These are phyloP conservation scores for Gnetum montanum DNA, from an alignment of 75 land plant genomes.

Conservation along the genomic window DNA sequence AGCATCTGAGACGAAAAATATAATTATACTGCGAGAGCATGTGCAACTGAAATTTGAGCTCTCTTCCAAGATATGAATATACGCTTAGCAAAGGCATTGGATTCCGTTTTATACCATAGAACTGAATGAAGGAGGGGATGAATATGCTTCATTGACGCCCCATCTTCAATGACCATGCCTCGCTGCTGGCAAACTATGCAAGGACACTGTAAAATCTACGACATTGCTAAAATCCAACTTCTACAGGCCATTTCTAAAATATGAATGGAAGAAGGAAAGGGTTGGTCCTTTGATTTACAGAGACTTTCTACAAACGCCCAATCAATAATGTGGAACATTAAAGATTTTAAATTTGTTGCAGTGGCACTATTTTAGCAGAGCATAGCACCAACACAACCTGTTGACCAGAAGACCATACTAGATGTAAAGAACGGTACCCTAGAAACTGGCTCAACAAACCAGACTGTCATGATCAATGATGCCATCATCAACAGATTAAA, in stretches of 20 bases:
- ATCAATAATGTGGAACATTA: neutral
- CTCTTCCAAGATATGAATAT: too few relatives aligned
- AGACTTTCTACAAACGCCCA: neutral
- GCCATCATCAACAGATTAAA: neutral
- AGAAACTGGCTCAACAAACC: conserved; percentile 3
- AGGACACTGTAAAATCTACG: conserved; percentile 2
- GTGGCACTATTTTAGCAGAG: conserved; percentile 1
- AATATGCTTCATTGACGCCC: too few relatives aligned
- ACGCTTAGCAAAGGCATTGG: too few relatives aligned
- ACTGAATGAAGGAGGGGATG: too few relatives aligned
- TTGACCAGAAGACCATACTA: neutral
- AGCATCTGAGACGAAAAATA: too few relatives aligned
- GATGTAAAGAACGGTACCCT: neutral
- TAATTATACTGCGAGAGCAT: too few relatives aligned
- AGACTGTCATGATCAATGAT: neutral
- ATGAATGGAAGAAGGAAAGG: neutral
- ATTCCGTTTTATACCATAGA: too few relatives aligned
- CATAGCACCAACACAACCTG: neutral
- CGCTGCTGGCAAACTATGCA: neutral
- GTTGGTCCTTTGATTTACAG: conserved; percentile 4
- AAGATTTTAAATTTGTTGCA: neutral
- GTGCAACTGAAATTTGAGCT: too few relatives aligned
- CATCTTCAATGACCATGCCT: neutral
- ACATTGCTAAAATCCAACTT: conserved; percentile 4
- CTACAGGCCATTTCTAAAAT: neutral